Conservation (phyloP, 2,329 filamentous ascomycete species). For the Albifimbria verrucaria region DNA sequence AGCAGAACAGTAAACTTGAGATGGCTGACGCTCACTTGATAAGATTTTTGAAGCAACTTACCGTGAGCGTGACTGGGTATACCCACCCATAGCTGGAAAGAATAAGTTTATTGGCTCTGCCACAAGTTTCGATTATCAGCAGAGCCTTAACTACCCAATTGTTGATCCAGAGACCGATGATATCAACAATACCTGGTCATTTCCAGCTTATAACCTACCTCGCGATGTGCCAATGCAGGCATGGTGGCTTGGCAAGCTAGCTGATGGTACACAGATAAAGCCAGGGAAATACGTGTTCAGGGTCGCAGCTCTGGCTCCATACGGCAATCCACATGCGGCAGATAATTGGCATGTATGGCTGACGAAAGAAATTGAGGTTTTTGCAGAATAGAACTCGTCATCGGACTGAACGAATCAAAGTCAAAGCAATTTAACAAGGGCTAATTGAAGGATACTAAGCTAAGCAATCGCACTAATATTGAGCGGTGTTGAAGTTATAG, state of each 20-base stretch:
- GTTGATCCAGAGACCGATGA: conserved; percentile 2
- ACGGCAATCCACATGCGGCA: conserved; percentile 12
- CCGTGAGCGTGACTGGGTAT: conserved; percentile 21
- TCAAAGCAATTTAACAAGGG: too few species aligned
- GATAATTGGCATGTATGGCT: conserved; percentile 20
- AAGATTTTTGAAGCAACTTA: conserved; percentile 21
- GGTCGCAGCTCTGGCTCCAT: conserved; percentile 21
- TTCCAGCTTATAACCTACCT: conserved; percentile 14
- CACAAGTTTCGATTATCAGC: conserved; percentile 14
- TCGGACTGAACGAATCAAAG: too few species aligned
- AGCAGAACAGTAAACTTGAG: too few species aligned
- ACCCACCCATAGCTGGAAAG: conserved; percentile 20
- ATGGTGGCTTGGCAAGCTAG: conserved; percentile 23
- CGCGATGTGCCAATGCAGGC: conserved; percentile 12
- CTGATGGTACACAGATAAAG: conserved; percentile 19
- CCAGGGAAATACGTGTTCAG: conserved; percentile 19
- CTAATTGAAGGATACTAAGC: too few species aligned
- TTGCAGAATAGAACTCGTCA: not conserved
- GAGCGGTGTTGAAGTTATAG: too few species aligned
- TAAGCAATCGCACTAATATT: too few species aligned
- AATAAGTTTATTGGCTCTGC: conserved; percentile 22
- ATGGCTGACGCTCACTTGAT: not conserved
- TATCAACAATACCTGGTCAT: conserved; percentile 15
- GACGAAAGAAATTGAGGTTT: not conserved
- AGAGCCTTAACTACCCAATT: not conserved